phyloP scores from a whole-genome alignment of 495 filamentous ascomycete genomes.

The Cercophora samala region DNA sequence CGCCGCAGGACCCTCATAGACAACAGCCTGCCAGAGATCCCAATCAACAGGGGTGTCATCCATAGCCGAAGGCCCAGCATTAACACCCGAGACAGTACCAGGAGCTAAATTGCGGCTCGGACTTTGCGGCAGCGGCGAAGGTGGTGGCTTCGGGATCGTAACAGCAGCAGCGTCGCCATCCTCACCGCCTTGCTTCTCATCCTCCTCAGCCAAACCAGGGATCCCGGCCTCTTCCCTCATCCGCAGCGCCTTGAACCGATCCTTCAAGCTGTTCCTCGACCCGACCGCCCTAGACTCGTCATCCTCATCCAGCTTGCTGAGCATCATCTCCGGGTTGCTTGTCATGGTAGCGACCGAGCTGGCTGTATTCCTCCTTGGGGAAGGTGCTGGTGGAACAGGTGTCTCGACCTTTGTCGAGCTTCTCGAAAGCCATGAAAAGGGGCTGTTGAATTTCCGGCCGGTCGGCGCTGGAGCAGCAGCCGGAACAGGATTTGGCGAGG shows the following conservation, averaged over 20 bases:
- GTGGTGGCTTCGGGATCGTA: constrained; percentile 37
- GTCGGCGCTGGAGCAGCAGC: constrained; percentile 40
- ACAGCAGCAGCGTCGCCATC: constrained; percentile 41
- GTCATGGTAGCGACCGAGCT: constrained; percentile 70
- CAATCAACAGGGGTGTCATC: constrained; percentile 78
- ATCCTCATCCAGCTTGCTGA: constrained; percentile 66
- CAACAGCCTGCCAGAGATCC: constrained; percentile 96
- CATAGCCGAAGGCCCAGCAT: constrained; percentile 63
- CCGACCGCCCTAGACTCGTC: constrained; percentile 44
- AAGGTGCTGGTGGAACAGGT: constrained; percentile 46
- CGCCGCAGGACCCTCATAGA: constrained; percentile 86
- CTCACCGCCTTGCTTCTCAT: constrained; percentile 50
- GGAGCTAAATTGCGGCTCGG: constrained; percentile 63
- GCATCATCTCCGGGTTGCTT: constrained; percentile 70
- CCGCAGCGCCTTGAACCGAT: constrained; percentile 80
- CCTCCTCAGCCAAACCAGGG: constrained; percentile 41
- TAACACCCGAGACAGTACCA: constrained; percentile 75
- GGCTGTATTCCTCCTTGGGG: constrained; percentile 62
- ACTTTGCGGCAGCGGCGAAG: constrained; percentile 49
- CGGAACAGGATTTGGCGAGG: constrained; percentile 36
- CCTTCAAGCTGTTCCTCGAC: constrained; percentile 67
- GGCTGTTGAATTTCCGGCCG: constrained; percentile 68
- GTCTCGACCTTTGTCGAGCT: constrained; percentile 64
- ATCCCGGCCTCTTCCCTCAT: constrained; percentile 70
- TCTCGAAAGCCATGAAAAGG: constrained; percentile 83